Evolutionary conservation across 106 monocot species (phyloP).

Genomic region (Gastrodia elata): DNA sequence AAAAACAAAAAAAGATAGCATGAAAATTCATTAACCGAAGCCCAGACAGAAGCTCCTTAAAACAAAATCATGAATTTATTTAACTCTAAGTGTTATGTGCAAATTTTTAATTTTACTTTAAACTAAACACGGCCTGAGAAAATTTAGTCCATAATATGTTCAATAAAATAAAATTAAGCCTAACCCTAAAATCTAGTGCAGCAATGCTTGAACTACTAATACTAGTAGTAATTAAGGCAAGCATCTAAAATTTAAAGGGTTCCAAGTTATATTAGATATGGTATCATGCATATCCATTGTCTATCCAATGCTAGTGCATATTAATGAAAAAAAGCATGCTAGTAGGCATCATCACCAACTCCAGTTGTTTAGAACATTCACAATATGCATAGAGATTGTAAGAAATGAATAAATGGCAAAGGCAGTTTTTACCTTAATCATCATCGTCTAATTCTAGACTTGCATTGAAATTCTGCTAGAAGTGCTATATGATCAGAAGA

Average conservation of each 20-base stretch:
- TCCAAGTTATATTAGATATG: too few species aligned
- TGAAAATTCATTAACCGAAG: too few species aligned
- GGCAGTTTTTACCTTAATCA: slow-evolving; percentile 13
- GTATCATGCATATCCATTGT: background rate
- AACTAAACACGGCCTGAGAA: background rate
- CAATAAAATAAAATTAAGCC: too few species aligned
- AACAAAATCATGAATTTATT: background rate
- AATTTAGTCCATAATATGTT: background rate
- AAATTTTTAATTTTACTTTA: background rate
- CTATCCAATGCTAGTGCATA: background rate
- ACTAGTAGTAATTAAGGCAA: too few species aligned
- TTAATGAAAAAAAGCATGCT: background rate
- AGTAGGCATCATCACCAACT: background rate
- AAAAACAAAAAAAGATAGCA: too few species aligned
- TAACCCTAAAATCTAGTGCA: background rate
- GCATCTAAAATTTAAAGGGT: too few species aligned
- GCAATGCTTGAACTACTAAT: background rate
- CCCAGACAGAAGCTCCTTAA: too few species aligned
- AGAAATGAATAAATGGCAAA: background rate
- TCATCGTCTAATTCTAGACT: slow-evolving; percentile 55
- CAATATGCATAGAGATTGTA: background rate
- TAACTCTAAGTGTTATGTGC: too few species aligned
- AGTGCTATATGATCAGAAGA: slow-evolving; percentile 98
- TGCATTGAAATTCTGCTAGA: slow-evolving; percentile 87
- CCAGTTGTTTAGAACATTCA: background rate